Evolutionary conservation across 495 filamentous ascomycete species (phyloP), one percentile per base, ranked within the genome.

Genomic region (Tuber aestivum): DNA sequence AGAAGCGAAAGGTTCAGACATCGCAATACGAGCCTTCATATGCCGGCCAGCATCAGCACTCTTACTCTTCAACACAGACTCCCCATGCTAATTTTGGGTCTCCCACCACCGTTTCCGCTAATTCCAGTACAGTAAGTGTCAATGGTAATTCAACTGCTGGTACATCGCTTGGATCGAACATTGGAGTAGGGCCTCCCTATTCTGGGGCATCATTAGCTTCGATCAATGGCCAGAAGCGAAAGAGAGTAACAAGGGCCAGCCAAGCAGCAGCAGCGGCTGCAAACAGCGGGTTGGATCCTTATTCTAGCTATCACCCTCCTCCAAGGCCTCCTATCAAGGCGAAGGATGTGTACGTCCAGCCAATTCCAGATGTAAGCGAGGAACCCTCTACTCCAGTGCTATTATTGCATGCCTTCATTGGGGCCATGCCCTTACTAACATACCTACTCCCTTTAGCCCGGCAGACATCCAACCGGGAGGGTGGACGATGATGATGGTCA

Each of bases 401-500:
- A 44, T 69, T 68, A 44, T 76, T 41, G 68, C 81, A 70, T 72
- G 41, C 69, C 73, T 75, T 65, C 56, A 3, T 45, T 71, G 32
- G 74, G 74, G 70, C 1, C 1, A 73, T 41, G 74, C 38, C 56
- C 27, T 20, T 37, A 41, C 74, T 75, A 35, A 75, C 44, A 35
- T 37, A 32, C 38, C 21, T 72, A 9, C 74, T 35, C 18, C 40
- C 40, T 71, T 71, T 5, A 78, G 80, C 81, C 72, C 73, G 76
- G 75, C 65, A 72, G 80, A 41, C 71, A 79, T 76, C 71, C 78
- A 73, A 72, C 76, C 83, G 84, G 92, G 83, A 88, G 91, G 85
- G 91, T 93, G 71, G 95, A 99, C 80, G 95, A 98, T 76, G 94
- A 97, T 69, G 95, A 99, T 80, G 95, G 95, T 23, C 95, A 99